Percentiles rank a stretch among this genome's conserved stretches.
Evolutionary conservation across 768 basidiomycete genomes (phyloP).

Genomic region (Xanthoconium stramineum): DNA sequence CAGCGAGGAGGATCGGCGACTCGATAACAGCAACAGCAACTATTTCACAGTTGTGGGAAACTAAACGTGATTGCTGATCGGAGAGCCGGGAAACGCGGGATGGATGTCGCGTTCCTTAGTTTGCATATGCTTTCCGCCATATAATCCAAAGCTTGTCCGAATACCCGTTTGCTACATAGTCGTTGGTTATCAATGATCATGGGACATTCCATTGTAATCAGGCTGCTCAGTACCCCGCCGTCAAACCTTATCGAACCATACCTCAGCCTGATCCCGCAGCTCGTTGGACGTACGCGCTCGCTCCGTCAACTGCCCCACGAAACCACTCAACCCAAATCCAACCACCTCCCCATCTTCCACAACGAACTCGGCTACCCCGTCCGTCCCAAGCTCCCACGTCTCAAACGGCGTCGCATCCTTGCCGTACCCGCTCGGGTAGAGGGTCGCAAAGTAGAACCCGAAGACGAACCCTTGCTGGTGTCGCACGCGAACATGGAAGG

Average conservation of each 20-base stretch:
- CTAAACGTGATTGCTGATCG: no score
- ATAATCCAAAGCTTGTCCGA: no score
- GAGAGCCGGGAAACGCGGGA: no score
- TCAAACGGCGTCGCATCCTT: slow-evolving; percentile 34
- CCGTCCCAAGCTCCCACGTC: slow-evolving; percentile 1
- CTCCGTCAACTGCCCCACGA: slow-evolving; percentile 17
- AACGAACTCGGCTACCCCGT: slow-evolving; percentile 21
- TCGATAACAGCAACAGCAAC: no score
- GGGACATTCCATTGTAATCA: no score
- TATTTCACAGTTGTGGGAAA: no score
- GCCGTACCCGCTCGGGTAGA: slow-evolving; percentile 40
- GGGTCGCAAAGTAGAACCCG: slow-evolving; percentile 15
- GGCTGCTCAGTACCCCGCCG: no score
- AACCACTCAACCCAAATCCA: slow-evolving; percentile 28
- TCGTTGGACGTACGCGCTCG: slow-evolving; percentile 16
- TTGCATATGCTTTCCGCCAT: no score
- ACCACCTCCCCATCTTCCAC: slow-evolving; percentile 25
- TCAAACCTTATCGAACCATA: slow-evolving; percentile 28
- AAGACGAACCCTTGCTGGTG: slow-evolving; percentile 22
- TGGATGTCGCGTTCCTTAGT: no score
- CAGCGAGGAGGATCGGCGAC: no score
- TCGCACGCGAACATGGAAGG: slow-evolving; percentile 36
- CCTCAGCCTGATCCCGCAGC: slow-evolving; percentile 28
- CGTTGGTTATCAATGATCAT: no score
- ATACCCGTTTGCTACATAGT: no score